phyloP scores from a whole-genome alignment of 306 rosid species.

The Casuarina cunninghamiana region DNA sequence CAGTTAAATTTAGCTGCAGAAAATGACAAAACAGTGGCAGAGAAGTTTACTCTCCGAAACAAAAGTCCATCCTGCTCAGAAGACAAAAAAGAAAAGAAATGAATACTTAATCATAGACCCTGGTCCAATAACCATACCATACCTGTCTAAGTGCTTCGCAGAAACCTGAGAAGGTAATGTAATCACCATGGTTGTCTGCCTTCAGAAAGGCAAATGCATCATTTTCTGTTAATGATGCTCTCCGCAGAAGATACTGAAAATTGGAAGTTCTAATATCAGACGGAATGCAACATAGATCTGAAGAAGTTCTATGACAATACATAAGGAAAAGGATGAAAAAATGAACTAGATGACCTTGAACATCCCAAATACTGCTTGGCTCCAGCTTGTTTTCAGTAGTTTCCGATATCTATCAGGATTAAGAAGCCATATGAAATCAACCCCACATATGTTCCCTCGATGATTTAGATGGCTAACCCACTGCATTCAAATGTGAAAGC shows the following conservation, averaged over 20 bases:
- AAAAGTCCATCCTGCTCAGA: neutral
- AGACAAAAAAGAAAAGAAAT: neutral
- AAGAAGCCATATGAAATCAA: constrained; percentile 92
- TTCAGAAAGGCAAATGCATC: constrained; percentile 75
- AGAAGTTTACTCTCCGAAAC: neutral
- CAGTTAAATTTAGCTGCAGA: constrained; percentile 68
- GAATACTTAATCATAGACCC: neutral
- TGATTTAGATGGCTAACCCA: constrained; percentile 98
- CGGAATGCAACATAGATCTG: neutral
- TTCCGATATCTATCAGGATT: constrained; percentile 74
- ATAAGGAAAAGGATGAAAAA: neutral
- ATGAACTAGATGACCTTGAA: constrained; percentile 55
- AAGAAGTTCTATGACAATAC: neutral
- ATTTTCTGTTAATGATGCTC: constrained; percentile 60
- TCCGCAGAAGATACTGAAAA: constrained; percentile 62
- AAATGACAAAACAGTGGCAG: neutral
- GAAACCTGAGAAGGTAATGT: constrained; percentile 64
- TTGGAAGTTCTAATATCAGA: constrained; percentile 26
- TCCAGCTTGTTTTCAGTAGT: constrained; percentile 77
- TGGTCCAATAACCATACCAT: no score
- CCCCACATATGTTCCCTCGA: constrained; percentile 94
- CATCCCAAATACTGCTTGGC: constrained; percentile 76
- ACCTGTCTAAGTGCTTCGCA: constrained; percentile 78
- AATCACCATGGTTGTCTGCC: constrained; percentile 60
- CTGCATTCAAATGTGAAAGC: constrained; percentile 42